A percentile compares a stretch with the other conserved stretches of the same genome.
These are phyloP conservation scores for Paraphaeosphaeria sporulosa DNA, from an alignment of 2,329 filamentous ascomycete genomes.

Conservation along the genomic window DNA sequence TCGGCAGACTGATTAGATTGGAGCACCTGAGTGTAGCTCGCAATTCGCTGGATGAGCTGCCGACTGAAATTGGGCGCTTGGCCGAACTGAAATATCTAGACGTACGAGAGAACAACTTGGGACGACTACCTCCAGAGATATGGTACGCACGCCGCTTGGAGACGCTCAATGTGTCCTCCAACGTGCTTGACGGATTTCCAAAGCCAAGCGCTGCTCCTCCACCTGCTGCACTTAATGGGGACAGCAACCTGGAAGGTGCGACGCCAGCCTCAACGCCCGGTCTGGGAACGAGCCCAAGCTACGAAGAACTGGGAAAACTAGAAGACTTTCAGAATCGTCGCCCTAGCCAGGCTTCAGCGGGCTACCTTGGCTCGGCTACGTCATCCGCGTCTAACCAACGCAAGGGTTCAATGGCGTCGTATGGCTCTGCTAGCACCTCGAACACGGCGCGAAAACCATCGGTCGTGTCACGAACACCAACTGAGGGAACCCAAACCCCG, in stretches of 20 bases:
- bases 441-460: constrained; percentile 73
- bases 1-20: constrained; percentile 81
- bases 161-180: constrained; percentile 93
- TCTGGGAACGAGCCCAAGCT: constrained; percentile 66
- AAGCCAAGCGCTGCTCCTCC: constrained; percentile 78
- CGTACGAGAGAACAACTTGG: constrained; percentile 91
- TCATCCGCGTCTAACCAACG: constrained; percentile 71
- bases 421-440: constrained; percentile 57
- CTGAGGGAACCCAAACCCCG: constrained; percentile 65
- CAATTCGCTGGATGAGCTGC: constrained; percentile 85
- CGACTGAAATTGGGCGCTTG: constrained; percentile 86
- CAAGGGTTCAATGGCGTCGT: constrained; percentile 86
- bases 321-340: constrained; percentile 72
- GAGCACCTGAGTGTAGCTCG: constrained; percentile 95
- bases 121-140: constrained; percentile 87
- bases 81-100: constrained; percentile 85
- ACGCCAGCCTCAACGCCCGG: constrained; percentile 55
- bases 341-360: constrained; percentile 84
- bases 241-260: constrained; percentile 50
- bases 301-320: constrained; percentile 76
- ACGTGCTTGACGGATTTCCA: constrained; percentile 88
- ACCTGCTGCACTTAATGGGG: constrained; percentile 53
- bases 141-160: constrained; percentile 94
- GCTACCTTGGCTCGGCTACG: constrained; percentile 76
- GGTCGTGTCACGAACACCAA: constrained; percentile 72